Evolutionary conservation across 2,329 filamentous ascomycete species (phyloP).

Genomic region (Talaromyces rugulosus): DNA sequence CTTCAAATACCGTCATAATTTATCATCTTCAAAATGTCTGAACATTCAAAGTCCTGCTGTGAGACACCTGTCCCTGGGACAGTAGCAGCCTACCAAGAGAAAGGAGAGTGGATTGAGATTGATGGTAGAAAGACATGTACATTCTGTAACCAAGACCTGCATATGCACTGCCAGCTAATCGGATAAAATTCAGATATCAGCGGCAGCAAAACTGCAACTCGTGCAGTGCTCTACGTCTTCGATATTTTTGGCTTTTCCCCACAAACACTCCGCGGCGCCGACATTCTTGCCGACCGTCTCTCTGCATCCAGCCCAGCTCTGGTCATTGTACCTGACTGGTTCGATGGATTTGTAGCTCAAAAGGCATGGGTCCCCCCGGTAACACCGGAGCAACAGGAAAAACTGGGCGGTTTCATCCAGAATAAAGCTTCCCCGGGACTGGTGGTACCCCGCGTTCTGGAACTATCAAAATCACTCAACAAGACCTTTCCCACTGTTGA

Average conservation of each 20-base stretch:
- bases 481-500: constrained; percentile 52
- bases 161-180: background rate
- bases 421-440: constrained; percentile 31
- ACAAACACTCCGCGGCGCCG: constrained; percentile 68
- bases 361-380: constrained; percentile 56
- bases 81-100: background rate
- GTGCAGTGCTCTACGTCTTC: constrained; percentile 8
- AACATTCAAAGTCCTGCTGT: constrained; percentile 9
- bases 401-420: constrained; percentile 56
- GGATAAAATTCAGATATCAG: background rate
- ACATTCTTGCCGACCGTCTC: constrained; percentile 36
- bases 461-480: constrained; percentile 43
- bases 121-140: constrained; percentile 4
- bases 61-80: constrained; percentile 3
- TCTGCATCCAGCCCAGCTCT: constrained; percentile 23
- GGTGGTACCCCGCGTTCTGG: constrained; percentile 28
- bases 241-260: constrained; percentile 63
- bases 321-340: constrained; percentile 39
- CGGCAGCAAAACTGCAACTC: constrained; percentile 6
- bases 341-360: constrained; percentile 42
- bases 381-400: constrained; percentile 60
- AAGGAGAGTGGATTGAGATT: constrained; percentile 6
- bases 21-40: background rate
- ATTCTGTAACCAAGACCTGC: background rate
- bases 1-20: background rate